Conservation (phyloP, 306 rosid genomes). For the Psophocarpus tetragonolobus region DNA sequence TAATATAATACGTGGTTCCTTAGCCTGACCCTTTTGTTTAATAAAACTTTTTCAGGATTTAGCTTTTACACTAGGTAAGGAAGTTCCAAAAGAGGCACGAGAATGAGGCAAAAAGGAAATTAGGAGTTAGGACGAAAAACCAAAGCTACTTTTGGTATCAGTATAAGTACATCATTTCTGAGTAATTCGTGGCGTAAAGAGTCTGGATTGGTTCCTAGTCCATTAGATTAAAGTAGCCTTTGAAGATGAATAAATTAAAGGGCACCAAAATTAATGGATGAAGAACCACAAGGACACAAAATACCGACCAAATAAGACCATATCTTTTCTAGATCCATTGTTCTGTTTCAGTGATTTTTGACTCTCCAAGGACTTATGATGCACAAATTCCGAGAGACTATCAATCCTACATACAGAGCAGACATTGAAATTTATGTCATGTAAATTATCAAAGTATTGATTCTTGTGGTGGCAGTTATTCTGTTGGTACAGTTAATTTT, state of each 20-base stretch:
- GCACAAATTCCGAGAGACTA: slow-evolving; percentile 58
- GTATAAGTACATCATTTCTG: background rate
- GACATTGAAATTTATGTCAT: slow-evolving; percentile 31
- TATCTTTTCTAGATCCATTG: slow-evolving; percentile 60
- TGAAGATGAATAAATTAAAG: slow-evolving; percentile 55
- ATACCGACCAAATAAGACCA: slow-evolving; percentile 61
- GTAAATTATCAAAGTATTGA: slow-evolving; percentile 34
- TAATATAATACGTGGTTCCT: background rate
- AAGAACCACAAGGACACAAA: slow-evolving; percentile 58
- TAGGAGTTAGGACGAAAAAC: background rate
- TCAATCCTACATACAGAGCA: slow-evolving; percentile 13
- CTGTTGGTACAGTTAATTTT: slow-evolving; percentile 62
- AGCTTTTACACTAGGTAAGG: slow-evolving; percentile 37
- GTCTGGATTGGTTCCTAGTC: slow-evolving; percentile 37
- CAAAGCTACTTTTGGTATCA: slow-evolving; percentile 32
- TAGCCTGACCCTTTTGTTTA: background rate
- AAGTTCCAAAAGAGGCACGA: slow-evolving; percentile 18
- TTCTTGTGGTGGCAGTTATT: slow-evolving; percentile 50
- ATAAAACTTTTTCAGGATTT: slow-evolving; percentile 28
- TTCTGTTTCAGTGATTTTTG: slow-evolving; percentile 48
- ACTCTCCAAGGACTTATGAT: slow-evolving; percentile 34
- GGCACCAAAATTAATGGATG: slow-evolving; percentile 52
- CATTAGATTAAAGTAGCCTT: slow-evolving; percentile 42
- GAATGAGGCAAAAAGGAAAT: slow-evolving; percentile 20
- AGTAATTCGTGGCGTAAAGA: background rate